These are phyloP conservation scores for Coemansia sp. DNA, from an alignment of 192 early-diverging fungal genomes.

Conservation along the genomic window DNA sequence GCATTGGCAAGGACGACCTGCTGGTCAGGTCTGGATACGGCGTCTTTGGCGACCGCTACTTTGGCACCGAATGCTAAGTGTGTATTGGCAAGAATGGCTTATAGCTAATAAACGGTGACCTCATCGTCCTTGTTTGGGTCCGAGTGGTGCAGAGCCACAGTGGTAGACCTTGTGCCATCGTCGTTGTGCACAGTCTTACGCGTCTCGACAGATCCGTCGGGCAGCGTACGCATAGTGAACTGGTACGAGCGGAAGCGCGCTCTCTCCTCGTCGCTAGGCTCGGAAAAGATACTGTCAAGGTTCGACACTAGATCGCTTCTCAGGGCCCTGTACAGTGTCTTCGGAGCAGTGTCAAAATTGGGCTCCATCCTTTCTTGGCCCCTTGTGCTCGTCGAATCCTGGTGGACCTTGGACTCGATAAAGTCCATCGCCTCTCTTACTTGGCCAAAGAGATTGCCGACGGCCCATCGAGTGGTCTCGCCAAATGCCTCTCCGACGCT, in stretches of 20 bases:
- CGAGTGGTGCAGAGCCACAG: conserved; percentile 21
- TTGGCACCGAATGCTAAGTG: conserved; percentile 45
- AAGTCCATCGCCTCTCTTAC: conserved; percentile 35
- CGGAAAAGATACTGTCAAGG: conserved; percentile 33
- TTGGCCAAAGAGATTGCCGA: conserved; percentile 38
- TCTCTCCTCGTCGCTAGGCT: conserved; percentile 12
- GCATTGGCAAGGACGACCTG: conserved; percentile 60
- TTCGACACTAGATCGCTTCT: conserved; percentile 22
- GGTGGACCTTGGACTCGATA: conserved; percentile 30
- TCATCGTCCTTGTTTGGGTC: conserved; percentile 10
- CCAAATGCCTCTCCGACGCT: conserved; percentile 35
- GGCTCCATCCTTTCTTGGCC: not conserved
- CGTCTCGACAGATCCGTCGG: conserved; percentile 49
- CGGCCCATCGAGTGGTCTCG: conserved; percentile 42
- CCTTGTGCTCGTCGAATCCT: not conserved
- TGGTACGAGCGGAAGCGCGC: conserved; percentile 25
- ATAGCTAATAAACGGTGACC: conserved; percentile 1
- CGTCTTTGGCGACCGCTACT: conserved; percentile 76
- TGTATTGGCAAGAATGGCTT: not conserved
- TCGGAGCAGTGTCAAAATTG: no score
- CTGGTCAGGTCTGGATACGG: conserved; percentile 83
- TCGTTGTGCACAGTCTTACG: conserved; percentile 29
- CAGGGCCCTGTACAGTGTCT: conserved; percentile 17
- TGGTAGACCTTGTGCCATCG: conserved; percentile 28
- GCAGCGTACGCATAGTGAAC: conserved; percentile 37